Percentiles rank a stretch among this genome's conserved stretches.
Evolutionary conservation across 192 early-diverging fungal species (phyloP).

Genomic region (Umbelopsis sp.): DNA sequence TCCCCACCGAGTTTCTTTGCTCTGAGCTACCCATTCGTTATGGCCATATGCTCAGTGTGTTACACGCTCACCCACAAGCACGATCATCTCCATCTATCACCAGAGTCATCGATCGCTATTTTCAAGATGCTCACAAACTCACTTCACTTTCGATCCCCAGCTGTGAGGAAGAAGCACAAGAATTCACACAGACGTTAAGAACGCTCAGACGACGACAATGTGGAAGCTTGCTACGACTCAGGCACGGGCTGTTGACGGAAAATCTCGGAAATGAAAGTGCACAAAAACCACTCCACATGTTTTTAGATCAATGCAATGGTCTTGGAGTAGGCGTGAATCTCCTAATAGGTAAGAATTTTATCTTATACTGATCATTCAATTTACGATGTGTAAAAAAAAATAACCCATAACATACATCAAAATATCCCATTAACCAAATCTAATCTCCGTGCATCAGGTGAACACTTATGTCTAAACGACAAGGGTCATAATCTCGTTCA

Average conservation of each 20-base stretch:
- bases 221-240: conserved; percentile 29
- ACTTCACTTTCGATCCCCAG: conserved; percentile 23
- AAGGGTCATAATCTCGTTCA: conserved; percentile 25
- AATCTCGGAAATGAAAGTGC: neutral
- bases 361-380: neutral
- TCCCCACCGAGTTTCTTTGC: conserved; percentile 27
- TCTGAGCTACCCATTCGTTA: conserved; percentile 35
- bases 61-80: conserved; percentile 20
- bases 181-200: conserved; percentile 24
- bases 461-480: conserved; percentile 4
- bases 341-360: conserved; percentile 4
- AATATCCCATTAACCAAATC: neutral
- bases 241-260: conserved; percentile 12
- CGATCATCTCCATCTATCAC: conserved; percentile 25
- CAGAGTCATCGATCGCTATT: conserved; percentile 30
- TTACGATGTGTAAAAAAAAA: neutral
- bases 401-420: too few species aligned
- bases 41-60: conserved; percentile 30
- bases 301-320: conserved; percentile 11
- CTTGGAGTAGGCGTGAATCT: conserved; percentile 18
- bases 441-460: conserved; percentile 11
- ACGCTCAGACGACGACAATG: conserved; percentile 30
- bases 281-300: neutral
- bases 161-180: conserved; percentile 10
- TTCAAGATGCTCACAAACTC: conserved; percentile 27